Percentiles rank a stretch among this genome's conserved stretches.
Evolutionary conservation across 306 rosid species (phyloP).

Genomic region (Lablab purpureus): DNA sequence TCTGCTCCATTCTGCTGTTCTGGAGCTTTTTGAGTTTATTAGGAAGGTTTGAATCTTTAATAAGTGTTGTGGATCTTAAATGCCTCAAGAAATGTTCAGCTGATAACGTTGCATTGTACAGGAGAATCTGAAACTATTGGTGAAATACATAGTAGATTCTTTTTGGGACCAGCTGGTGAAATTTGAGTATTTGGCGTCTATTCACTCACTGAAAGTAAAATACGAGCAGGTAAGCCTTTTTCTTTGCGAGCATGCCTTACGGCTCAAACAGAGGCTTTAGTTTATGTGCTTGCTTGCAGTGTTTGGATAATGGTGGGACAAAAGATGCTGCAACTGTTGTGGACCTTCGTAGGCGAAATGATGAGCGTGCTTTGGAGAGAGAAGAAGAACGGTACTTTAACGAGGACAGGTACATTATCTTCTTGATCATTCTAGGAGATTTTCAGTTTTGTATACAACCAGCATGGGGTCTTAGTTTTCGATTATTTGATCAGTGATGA

Average conservation of each 20-base stretch:
- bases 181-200: constrained; percentile 71
- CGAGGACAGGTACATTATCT: constrained; percentile 74
- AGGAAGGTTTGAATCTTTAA: constrained; percentile 66
- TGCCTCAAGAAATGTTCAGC: constrained; percentile 25
- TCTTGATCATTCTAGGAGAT: not conserved
- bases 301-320: constrained; percentile 74
- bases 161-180: constrained; percentile 84
- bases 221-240: constrained; percentile 83
- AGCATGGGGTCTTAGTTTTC: constrained; percentile 26
- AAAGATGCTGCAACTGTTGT: constrained; percentile 57
- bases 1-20: constrained; percentile 88
- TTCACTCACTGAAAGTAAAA: constrained; percentile 78
- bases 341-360: constrained; percentile 77
- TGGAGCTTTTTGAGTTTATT: constrained; percentile 90
- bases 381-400: constrained; percentile 96
- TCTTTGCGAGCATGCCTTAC: not conserved
- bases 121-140: constrained; percentile 79
- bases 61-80: constrained; percentile 38
- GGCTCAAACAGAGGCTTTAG: constrained; percentile 33
- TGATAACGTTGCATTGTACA: constrained; percentile 49
- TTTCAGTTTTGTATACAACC: constrained; percentile 25
- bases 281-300: constrained; percentile 60
- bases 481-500: constrained; percentile 72
- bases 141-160: constrained; percentile 77
- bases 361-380: constrained; percentile 91